Percentiles rank a stretch among this genome's conserved stretches.
These are phyloP conservation scores for Didymella pomorum DNA, from an alignment of 2,329 filamentous ascomycete genomes.

Conservation along the genomic window DNA sequence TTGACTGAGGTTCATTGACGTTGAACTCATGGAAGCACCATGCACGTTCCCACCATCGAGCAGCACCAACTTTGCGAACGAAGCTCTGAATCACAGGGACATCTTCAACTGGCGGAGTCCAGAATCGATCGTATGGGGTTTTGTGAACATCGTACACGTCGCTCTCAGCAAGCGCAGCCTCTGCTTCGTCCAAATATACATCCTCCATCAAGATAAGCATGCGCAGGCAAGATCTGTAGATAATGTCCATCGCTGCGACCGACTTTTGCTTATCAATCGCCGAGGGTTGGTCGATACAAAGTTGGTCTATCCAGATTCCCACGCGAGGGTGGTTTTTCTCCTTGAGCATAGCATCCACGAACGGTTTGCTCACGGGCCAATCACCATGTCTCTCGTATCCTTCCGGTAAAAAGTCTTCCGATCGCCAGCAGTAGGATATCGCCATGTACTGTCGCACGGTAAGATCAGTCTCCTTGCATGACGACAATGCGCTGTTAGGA, in stretches of 20 bases:
- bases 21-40: constrained; percentile 32
- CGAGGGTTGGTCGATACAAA: constrained; percentile 26
- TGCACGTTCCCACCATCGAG: constrained; percentile 27
- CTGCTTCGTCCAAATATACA: constrained; percentile 19
- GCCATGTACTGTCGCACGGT: constrained; percentile 29
- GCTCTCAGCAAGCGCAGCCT: constrained; percentile 10
- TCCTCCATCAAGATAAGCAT: constrained; percentile 27
- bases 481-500: constrained; percentile 6
- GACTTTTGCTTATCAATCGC: constrained; percentile 21
- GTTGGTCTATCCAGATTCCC: constrained; percentile 33
- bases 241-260: constrained; percentile 31
- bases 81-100: constrained; percentile 10
- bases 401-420: constrained; percentile 16
- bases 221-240: constrained; percentile 27
- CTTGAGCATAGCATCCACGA: constrained; percentile 27
- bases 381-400: constrained; percentile 17
- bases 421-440: constrained; percentile 31
- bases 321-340: constrained; percentile 26
- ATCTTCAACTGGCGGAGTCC: constrained; percentile 10
- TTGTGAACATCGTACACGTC: neutral
- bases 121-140: neutral
- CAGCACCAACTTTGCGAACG: constrained; percentile 16
- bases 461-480: constrained; percentile 21
- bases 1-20: constrained; percentile 29
- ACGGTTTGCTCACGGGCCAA: constrained; percentile 29